These are phyloP conservation scores for Setomelanomma holmii DNA, from an alignment of 2,329 filamentous ascomycete species.

Conservation along the genomic window DNA sequence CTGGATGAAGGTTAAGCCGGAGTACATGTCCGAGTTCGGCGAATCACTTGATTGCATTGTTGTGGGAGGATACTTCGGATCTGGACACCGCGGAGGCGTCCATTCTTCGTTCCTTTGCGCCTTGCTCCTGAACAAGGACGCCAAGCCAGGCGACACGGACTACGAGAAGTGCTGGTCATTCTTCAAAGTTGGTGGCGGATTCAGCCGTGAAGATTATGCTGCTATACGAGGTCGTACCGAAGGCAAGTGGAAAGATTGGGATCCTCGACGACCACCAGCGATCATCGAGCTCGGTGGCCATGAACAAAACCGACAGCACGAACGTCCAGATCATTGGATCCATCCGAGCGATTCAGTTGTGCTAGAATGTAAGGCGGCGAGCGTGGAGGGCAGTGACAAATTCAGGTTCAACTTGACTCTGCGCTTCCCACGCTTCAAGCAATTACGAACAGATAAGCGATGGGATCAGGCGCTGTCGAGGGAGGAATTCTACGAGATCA, in stretches of 20 bases:
- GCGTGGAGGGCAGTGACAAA: conserved; percentile 74
- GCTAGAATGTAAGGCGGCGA: conserved; percentile 86
- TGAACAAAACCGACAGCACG: conserved; percentile 71
- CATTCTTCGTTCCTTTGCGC: conserved; percentile 92
- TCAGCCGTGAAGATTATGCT: conserved; percentile 83
- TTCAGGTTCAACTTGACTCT: conserved; percentile 81
- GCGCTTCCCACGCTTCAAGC: conserved; percentile 89
- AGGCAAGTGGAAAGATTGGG: conserved; percentile 90
- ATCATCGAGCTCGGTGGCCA: conserved; percentile 81
- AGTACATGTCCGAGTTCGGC: conserved; percentile 97
- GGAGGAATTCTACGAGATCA: conserved; percentile 77
- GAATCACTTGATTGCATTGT: conserved; percentile 90
- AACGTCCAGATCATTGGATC: conserved; percentile 92
- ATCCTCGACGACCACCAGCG: conserved; percentile 75
- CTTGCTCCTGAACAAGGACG: conserved; percentile 74
- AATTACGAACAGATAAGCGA: conserved; percentile 78
- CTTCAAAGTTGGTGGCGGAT: conserved; percentile 96
- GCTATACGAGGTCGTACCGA: conserved; percentile 83
- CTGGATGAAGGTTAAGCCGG: conserved; percentile 98
- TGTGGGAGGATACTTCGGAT: conserved; percentile 91
- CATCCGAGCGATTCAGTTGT: conserved; percentile 87
- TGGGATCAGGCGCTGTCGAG: conserved; percentile 83
- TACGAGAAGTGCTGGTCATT: conserved; percentile 89
- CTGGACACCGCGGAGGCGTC: conserved; percentile 80
- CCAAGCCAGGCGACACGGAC: conserved; percentile 62